Conservation (phyloP, 371 early-diverging fungal genomes). For the Mucor velutinosus region DNA sequence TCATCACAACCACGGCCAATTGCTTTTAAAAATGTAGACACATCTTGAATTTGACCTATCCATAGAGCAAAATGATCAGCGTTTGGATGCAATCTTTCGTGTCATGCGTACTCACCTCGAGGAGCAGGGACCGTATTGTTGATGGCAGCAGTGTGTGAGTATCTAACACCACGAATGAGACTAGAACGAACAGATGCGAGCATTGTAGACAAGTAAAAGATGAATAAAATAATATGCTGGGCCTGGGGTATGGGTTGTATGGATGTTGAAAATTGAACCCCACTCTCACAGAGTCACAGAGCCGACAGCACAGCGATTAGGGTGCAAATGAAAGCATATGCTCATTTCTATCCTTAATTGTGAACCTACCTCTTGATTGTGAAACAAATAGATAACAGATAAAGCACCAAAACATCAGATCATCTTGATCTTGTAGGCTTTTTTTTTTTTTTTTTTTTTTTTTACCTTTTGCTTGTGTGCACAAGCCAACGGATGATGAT, state of each 20-base stretch:
- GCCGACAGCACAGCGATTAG: background rate
- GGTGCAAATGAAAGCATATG: background rate
- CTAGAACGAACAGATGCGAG: conserved; percentile 1
- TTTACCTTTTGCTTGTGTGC: background rate
- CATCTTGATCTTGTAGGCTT: background rate
- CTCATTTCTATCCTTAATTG: background rate
- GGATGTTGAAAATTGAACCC: background rate
- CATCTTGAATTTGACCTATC: conserved; percentile 50
- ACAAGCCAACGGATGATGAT: background rate
- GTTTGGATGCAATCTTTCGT: background rate
- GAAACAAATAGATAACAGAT: background rate
- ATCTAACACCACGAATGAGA: conserved; percentile 23
- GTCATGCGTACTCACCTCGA: conserved; percentile 15
- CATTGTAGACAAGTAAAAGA: background rate
- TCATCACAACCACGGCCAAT: conserved; percentile 68
- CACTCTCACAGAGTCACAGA: background rate
- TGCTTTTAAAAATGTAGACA: conserved; percentile 49
- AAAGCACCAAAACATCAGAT: background rate
- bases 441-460: background rate
- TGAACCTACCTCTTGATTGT: background rate
- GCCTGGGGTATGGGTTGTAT: background rate
- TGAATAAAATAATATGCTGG: background rate
- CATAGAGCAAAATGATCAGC: background rate
- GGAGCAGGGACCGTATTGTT: conserved; percentile 21
- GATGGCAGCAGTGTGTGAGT: conserved; percentile 20